Base-by-base conservation (phyloP, 2,329 filamentous ascomycete species). In the Metarhizium humberi region DNA sequence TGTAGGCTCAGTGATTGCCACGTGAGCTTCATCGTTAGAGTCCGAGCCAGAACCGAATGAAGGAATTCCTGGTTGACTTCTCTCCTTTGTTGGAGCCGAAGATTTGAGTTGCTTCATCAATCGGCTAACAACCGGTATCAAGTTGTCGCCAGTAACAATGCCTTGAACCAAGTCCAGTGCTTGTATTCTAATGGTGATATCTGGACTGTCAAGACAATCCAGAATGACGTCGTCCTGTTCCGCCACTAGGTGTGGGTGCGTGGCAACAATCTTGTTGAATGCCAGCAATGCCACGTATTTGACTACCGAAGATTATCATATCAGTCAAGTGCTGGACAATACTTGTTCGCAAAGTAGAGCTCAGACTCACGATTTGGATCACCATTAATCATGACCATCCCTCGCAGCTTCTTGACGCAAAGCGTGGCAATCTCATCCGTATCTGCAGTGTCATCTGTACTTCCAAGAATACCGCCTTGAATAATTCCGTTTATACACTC, bases 401-500 rank as follows among this genome's bases (percentile, higher is more conserved):
- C 90, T 61, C 94, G 81, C 29, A 99, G 78, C 71, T 97, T 99
- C 58, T 84, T 89, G 30, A 97, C 92, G 68, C 94, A 99, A 5
- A 99, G 78, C 32, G 85, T 85, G 6, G 94, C 94, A 65, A 99
- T 90, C 69, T 96, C 92, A 62, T 97, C 92, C 43, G 88, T 87
- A 54, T 92, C 92, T 38, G 85, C 79, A 20, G 85, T 83, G 53
- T 90, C 88, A 60, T 92, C 90, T 32, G 86, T 84, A 48, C 86
- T 89, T 36, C 90, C 89, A 51, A 99, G 75, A 56, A 99, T 96
- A 0, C 94, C 94, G 32, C 94, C 94, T 68, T 96, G 92, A 57
- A 99, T 96, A 59, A 99, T 95, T 29, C 94, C 94, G 69, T 95
- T 96, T 71, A 99, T 96, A 67, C 94, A 99, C 72, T 99, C 94